Conservation (phyloP, 1,139 yeast genomes). For the Pichia sp. region DNA sequence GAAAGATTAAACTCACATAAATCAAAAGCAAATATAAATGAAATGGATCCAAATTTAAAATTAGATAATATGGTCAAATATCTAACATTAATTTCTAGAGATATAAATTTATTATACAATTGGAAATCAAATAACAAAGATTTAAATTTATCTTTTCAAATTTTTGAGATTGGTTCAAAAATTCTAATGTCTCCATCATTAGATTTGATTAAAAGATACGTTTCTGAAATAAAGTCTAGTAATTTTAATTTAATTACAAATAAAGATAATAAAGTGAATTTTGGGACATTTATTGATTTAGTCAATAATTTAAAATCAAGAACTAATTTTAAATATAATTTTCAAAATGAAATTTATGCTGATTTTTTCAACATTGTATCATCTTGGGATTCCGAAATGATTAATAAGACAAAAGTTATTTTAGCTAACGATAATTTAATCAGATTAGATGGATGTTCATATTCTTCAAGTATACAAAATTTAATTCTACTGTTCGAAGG, state of each 20-base stretch:
- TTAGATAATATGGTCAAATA: constrained; percentile 19
- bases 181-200: constrained; percentile 19
- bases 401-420: constrained; percentile 20
- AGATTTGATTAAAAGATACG: constrained; percentile 8
- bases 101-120: constrained; percentile 21
- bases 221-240: constrained; percentile 6
- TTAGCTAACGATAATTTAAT: constrained; percentile 19
- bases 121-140: constrained; percentile 24
- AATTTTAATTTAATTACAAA: constrained; percentile 8
- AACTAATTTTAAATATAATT: constrained; percentile 21
- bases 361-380: constrained; percentile 21
- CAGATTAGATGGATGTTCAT: constrained; percentile 24
- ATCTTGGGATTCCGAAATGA: constrained; percentile 24
- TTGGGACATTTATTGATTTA: constrained; percentile 21
- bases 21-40: constrained; percentile 5
- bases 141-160: constrained; percentile 18
- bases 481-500: constrained; percentile 26
- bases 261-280: constrained; percentile 15
- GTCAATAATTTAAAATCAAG: constrained; percentile 19
- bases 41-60: not conserved
- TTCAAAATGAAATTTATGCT: constrained; percentile 22
- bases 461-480: constrained; percentile 24
- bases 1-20: constrained; percentile 9
- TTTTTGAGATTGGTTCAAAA: constrained; percentile 20
- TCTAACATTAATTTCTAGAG: constrained; percentile 20